Conservation (phyloP, 495 filamentous ascomycete species). For the Cercophora samala region DNA sequence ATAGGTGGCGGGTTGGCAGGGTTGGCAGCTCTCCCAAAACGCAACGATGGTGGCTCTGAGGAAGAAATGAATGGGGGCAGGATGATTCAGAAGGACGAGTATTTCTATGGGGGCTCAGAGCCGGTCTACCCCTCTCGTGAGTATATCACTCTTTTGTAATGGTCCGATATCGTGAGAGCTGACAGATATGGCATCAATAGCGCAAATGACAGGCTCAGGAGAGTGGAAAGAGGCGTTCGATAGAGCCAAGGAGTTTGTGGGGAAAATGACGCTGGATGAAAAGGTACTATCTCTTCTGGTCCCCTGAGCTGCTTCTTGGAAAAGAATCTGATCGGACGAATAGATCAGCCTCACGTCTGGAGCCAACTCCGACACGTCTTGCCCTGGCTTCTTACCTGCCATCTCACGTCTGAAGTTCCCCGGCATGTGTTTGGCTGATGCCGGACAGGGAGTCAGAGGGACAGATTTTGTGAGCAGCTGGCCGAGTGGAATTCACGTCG, state of each 20-base stretch:
- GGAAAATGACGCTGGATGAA: constrained; percentile 56
- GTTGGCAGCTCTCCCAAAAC: constrained; percentile 32
- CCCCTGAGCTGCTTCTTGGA: too few relatives aligned
- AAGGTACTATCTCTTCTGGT: constrained; percentile 59
- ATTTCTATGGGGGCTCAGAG: constrained; percentile 57
- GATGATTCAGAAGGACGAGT: constrained; percentile 42
- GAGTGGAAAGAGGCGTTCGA: constrained; percentile 49
- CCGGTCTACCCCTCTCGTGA: constrained; percentile 57
- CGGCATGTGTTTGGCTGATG: constrained; percentile 63
- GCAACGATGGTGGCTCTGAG: constrained; percentile 8
- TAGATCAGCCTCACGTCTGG: constrained; percentile 56
- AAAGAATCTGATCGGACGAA: background rate
- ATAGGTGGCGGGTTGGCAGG: constrained; percentile 37
- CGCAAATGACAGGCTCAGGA: constrained; percentile 37
- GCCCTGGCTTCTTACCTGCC: constrained; percentile 50
- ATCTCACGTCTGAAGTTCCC: constrained; percentile 58
- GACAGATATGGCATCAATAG: constrained; percentile 45
- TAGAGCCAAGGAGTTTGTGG: constrained; percentile 54
- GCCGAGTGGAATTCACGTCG: constrained; percentile 56
- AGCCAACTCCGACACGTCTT: constrained; percentile 41
- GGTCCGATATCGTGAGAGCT: background rate
- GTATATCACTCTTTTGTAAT: constrained; percentile 10
- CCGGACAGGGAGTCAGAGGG: constrained; percentile 56
- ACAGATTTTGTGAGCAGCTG: constrained; percentile 61
- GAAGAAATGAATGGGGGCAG: background rate